Evolutionary conservation across 2,329 filamentous ascomycete species (phyloP).

Genomic region (Aspergillus alliaceus): DNA sequence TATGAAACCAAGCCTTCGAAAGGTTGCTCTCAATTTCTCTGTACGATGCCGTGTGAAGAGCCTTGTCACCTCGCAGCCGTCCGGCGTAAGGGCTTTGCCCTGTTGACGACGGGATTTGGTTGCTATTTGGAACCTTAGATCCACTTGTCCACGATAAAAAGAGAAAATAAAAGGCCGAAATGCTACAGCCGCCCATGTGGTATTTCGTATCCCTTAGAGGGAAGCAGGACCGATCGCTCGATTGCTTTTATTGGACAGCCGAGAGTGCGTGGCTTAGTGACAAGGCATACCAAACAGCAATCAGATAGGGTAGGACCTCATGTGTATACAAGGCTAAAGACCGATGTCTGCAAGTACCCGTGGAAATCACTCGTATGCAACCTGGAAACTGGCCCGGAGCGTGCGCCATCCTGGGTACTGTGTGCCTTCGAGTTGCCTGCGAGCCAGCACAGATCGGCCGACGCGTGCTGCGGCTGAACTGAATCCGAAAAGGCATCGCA

Average conservation of each 20-base stretch:
- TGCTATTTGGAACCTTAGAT: background rate
- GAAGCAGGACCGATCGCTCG: background rate
- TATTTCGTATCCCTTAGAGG: background rate
- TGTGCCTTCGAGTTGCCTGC: background rate
- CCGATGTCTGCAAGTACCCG: slow-evolving; percentile 30
- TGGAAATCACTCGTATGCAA: slow-evolving; percentile 28
- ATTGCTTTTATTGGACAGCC: background rate
- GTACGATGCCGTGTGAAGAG: slow-evolving; percentile 8
- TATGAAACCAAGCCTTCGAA: slow-evolving; percentile 16
- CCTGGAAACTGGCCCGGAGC: slow-evolving; percentile 19
- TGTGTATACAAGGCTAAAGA: slow-evolving; percentile 6
- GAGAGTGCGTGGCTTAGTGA: slow-evolving; percentile 9
- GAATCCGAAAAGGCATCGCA: background rate
- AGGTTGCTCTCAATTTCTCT: background rate
- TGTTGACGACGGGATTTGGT: background rate
- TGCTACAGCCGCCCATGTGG: background rate
- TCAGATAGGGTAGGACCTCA: background rate
- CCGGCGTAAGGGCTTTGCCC: background rate
- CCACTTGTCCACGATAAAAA: background rate
- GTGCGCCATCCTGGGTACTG: background rate
- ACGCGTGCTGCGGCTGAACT: background rate
- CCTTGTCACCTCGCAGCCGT: background rate
- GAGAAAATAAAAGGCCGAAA: background rate
- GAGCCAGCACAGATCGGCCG: background rate
- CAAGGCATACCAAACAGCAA: background rate